Percentiles rank a stretch among this genome's conserved stretches.
These are phyloP conservation scores for Sporothrix pseudoabietina DNA, from an alignment of 2,329 filamentous ascomycete genomes.

Conservation along the genomic window DNA sequence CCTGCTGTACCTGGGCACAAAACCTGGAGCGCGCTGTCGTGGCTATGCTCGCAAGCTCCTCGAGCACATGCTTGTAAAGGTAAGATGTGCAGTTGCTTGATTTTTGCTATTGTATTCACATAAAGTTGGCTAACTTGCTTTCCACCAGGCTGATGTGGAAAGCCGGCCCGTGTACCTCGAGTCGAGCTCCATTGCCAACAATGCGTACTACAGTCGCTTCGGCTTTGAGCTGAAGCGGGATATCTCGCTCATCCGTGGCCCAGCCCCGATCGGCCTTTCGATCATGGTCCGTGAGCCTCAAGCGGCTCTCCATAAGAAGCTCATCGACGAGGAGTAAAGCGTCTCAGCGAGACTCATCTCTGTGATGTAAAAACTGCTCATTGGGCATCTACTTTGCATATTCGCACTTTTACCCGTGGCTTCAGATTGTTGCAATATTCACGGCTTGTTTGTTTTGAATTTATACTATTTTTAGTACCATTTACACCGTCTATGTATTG, in stretches of 20 bases:
- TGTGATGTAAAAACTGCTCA: background rate
- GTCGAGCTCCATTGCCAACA: slow-evolving; percentile 69
- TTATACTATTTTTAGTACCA: background rate
- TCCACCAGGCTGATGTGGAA: slow-evolving; percentile 64
- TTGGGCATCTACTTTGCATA: background rate
- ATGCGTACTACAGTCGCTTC: slow-evolving; percentile 71
- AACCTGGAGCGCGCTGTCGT: slow-evolving; percentile 67
- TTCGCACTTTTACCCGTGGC: background rate
- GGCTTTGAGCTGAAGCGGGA: slow-evolving; percentile 69
- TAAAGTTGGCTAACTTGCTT: background rate
- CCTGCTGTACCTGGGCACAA: slow-evolving; percentile 80
- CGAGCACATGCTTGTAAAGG: slow-evolving; percentile 66
- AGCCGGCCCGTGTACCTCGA: slow-evolving; percentile 74
- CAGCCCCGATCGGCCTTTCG: slow-evolving; percentile 65
- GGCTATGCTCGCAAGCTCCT: slow-evolving; percentile 74
- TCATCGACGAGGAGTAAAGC: slow-evolving; percentile 2
- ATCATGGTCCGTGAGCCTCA: slow-evolving; percentile 81
- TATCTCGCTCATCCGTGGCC: slow-evolving; percentile 62
- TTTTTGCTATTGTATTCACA: background rate
- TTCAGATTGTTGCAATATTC: slow-evolving; percentile 1
- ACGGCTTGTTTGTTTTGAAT: background rate
- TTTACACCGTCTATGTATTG: background rate
- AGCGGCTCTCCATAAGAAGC: slow-evolving; percentile 36
- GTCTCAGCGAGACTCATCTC: background rate
- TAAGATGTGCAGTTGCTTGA: slow-evolving; percentile 41